Evolutionary conservation across 768 basidiomycete species (phyloP).

Genomic region (Daedalea quercina): DNA sequence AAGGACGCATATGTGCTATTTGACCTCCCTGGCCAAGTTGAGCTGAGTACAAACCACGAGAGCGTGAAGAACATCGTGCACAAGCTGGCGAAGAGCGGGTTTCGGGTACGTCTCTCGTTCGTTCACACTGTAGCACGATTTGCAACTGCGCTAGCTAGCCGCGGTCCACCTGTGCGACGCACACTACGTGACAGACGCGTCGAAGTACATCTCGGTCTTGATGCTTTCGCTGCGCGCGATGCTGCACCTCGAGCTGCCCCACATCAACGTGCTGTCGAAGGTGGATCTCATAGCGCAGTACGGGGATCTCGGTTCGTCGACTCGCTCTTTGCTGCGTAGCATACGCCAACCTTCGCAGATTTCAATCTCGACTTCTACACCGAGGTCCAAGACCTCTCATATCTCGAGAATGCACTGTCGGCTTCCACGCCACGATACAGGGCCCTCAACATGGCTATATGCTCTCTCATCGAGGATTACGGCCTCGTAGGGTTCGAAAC

Average conservation of each 20-base stretch:
- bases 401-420: constrained; percentile 72
- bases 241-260: constrained; percentile 98
- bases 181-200: constrained; percentile 92
- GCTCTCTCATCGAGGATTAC: constrained; percentile 91
- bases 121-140: constrained; percentile 1
- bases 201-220: constrained; percentile 91
- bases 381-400: constrained; percentile 91
- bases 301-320: constrained; percentile 75
- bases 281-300: constrained; percentile 87
- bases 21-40: constrained; percentile 96
- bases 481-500: constrained; percentile 94
- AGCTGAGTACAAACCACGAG: constrained; percentile 92
- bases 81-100: constrained; percentile 64
- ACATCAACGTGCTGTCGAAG: constrained; percentile 95
- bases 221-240: constrained; percentile 91
- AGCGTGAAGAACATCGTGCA: constrained; percentile 78
- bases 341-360: constrained; percentile 39
- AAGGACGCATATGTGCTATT: constrained; percentile 84
- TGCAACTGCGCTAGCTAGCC: constrained; percentile 53
- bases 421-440: constrained; percentile 62
- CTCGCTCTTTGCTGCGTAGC: neutral
- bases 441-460: constrained; percentile 83
- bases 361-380: constrained; percentile 98
- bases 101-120: constrained; percentile 58
- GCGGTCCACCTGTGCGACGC: constrained; percentile 96